A percentile compares a stretch with the other conserved stretches of the same genome.
phyloP scores from a whole-genome alignment of 208 protist genomes.

The Leishmania mexicana region DNA sequence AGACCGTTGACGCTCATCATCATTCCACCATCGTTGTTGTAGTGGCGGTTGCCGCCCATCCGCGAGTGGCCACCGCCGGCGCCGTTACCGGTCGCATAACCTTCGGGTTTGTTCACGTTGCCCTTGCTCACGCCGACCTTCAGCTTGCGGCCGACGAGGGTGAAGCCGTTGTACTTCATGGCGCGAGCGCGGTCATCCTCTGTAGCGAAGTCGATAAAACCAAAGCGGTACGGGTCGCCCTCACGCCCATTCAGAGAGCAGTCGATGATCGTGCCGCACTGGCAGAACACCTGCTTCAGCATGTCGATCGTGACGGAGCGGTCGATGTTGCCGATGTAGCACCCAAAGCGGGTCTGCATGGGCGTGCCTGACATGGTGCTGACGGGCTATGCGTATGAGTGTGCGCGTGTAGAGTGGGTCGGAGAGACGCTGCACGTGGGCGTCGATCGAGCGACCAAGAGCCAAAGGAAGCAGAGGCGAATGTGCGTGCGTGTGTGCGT shows the following conservation, averaged over 20 bases:
- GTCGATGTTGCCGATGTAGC: conserved; percentile 90
- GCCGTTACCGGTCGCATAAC: conserved; percentile 28
- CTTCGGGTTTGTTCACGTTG: conserved; percentile 63
- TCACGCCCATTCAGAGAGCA: conserved; percentile 84
- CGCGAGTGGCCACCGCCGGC: conserved; percentile 9
- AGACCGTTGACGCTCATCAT: conserved; percentile 22
- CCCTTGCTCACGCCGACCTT: conserved; percentile 88
- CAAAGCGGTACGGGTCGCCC: conserved; percentile 83
- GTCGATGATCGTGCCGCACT: conserved; percentile 85
- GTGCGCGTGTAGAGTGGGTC: neutral
- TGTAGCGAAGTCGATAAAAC: conserved; percentile 88
- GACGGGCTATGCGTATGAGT: neutral
- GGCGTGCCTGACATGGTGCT: conserved; percentile 29
- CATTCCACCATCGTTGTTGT: conserved; percentile 2
- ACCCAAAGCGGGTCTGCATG: conserved; percentile 68
- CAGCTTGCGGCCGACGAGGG: conserved; percentile 72
- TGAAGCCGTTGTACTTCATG: conserved; percentile 89
- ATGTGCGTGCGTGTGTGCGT: neutral
- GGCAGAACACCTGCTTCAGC: conserved; percentile 77
- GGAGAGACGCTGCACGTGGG: neutral
- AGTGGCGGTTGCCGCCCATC: conserved; percentile 1
- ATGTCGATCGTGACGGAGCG: conserved; percentile 76
- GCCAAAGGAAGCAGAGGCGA: neutral
- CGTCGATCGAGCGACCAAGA: neutral
- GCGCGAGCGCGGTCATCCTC: conserved; percentile 78